Percentiles rank a stretch among this genome's conserved stretches.
Conservation (phyloP, 768 basidiomycete genomes). For the Daedalea quercina region DNA sequence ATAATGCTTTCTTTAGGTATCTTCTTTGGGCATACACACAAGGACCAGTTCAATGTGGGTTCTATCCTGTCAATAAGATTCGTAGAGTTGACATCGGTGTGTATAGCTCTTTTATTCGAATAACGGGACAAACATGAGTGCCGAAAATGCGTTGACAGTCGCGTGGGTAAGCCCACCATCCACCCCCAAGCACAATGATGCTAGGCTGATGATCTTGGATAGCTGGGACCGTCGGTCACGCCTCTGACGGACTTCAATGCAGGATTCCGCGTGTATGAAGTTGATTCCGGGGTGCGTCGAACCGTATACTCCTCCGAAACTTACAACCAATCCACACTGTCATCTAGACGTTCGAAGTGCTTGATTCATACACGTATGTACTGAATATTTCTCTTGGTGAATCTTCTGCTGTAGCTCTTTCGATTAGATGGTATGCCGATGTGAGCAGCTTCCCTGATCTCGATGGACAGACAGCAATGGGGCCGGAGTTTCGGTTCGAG, state of each 20-base stretch:
- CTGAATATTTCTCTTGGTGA: not conserved
- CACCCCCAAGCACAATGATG: not conserved
- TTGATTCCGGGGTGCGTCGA: constrained; percentile 52
- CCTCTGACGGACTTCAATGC: constrained; percentile 64
- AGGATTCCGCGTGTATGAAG: constrained; percentile 67
- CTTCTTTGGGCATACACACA: constrained; percentile 74
- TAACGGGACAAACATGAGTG: constrained; percentile 54
- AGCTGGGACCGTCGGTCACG: constrained; percentile 66
- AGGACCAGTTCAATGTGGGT: constrained; percentile 57
- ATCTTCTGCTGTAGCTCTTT: not conserved
- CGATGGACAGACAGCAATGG: constrained; percentile 43
- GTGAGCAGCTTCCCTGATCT: constrained; percentile 50
- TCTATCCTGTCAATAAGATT: not conserved
- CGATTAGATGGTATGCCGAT: constrained; percentile 42
- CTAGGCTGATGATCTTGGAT: not conserved
- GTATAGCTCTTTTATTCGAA: constrained; percentile 61
- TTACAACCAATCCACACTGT: too few species aligned
- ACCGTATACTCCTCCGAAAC: not conserved
- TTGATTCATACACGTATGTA: constrained; percentile 69
- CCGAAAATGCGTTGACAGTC: constrained; percentile 44
- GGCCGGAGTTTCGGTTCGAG: constrained; percentile 54
- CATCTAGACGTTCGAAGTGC: constrained; percentile 61
- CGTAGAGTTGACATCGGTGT: too few species aligned
- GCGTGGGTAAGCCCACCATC: constrained; percentile 33
- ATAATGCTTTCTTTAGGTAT: constrained; percentile 35